Evolutionary conservation across 352 stramenopile species (phyloP).

Genomic region (Detonula confervacea): DNA sequence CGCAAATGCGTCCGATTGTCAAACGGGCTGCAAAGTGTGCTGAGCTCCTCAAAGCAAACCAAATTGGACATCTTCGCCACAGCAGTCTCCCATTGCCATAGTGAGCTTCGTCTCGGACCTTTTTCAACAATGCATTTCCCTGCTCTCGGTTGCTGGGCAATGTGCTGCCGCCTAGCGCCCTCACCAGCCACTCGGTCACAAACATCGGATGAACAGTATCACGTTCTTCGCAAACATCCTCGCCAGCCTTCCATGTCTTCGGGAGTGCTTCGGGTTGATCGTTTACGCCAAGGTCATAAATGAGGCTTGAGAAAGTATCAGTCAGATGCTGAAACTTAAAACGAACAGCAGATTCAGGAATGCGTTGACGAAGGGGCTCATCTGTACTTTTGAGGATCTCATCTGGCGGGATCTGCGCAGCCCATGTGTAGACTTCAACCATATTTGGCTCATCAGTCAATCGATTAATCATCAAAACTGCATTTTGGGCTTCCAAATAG

Average conservation of each 20-base stretch:
- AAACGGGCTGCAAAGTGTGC: background rate
- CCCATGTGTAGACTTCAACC: conserved; percentile 14
- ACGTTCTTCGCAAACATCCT: background rate
- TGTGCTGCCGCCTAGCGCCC: background rate
- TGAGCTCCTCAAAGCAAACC: conserved; percentile 8
- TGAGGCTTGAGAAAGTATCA: conserved; percentile 1
- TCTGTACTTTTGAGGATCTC: background rate
- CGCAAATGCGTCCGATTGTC: background rate
- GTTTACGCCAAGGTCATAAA: conserved; percentile 11
- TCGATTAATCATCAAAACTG: conserved; percentile 9
- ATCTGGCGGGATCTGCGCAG: conserved; percentile 5
- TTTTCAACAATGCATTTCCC: conserved; percentile 14
- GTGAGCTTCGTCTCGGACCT: conserved; percentile 13
- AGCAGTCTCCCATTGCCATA: conserved; percentile 17
- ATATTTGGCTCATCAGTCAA: background rate
- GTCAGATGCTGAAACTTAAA: background rate
- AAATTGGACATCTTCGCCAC: conserved; percentile 11
- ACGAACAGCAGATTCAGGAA: conserved; percentile 11
- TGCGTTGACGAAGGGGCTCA: background rate
- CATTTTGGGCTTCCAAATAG: conserved; percentile 10
- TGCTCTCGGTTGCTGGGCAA: background rate
- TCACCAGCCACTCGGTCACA: conserved; percentile 11
- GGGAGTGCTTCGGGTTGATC: conserved; percentile 9
- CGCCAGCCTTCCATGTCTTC: background rate
- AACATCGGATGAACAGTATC: conserved; percentile 4